A percentile compares a stretch with the other conserved stretches of the same genome.
phyloP scores from a whole-genome alignment of 306 rosid genomes.

The Bauhinia variegata region DNA sequence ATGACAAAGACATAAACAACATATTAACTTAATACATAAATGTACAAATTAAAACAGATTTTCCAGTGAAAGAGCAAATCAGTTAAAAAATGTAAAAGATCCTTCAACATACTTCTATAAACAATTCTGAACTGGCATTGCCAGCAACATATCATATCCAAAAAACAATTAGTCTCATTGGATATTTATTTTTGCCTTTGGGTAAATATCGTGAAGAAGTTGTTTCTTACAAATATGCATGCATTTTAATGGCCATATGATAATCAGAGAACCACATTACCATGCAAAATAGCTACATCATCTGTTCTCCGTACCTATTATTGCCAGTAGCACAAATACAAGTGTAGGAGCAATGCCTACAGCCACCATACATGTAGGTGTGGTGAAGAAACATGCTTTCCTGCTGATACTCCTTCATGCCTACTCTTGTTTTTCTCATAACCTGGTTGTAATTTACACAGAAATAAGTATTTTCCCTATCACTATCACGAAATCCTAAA shows the following conservation, averaged over 20 bases:
- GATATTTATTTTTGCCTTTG: no score
- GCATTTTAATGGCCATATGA: background rate
- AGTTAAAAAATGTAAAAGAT: conserved; percentile 9
- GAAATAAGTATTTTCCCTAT: conserved; percentile 3
- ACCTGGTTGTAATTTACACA: conserved; percentile 55
- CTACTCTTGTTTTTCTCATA: conserved; percentile 75
- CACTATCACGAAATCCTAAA: conserved; percentile 23
- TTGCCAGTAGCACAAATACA: conserved; percentile 95
- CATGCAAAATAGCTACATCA: conserved; percentile 7
- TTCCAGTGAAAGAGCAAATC: background rate
- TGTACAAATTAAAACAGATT: conserved; percentile 8
- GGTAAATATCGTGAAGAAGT: conserved; percentile 4
- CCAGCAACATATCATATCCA: conserved; percentile 22
- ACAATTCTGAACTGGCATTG: conserved; percentile 8
- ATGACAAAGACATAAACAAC: conserved; percentile 4
- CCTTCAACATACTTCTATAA: conserved; percentile 1
- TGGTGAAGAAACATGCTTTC: conserved; percentile 96
- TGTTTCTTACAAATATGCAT: conserved; percentile 11
- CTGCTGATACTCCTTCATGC: conserved; percentile 89
- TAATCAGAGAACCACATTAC: conserved; percentile 7
- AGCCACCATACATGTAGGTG: conserved; percentile 97
- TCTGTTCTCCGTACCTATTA: conserved; percentile 53
- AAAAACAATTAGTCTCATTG: background rate
- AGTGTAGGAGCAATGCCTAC: conserved; percentile 95
- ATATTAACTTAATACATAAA: conserved; percentile 8